Evolutionary conservation across 805 yeast species (phyloP).

Genomic region (Saitoella complicata): DNA sequence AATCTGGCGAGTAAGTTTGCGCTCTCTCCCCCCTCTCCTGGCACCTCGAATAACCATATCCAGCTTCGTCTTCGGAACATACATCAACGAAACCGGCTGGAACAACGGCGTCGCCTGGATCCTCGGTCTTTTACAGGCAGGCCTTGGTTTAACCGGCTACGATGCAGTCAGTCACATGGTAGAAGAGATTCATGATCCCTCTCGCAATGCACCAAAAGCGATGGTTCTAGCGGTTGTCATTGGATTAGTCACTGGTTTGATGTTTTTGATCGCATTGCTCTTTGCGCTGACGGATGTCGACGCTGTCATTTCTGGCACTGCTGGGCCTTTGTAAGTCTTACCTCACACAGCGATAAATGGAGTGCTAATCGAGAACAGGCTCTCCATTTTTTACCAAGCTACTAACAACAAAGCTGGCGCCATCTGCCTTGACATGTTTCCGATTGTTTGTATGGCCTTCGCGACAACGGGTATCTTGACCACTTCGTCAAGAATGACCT

Average conservation of each 20-base stretch:
- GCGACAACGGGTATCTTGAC: constrained; percentile 12
- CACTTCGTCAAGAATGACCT: constrained; percentile 44
- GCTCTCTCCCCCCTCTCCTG: neutral
- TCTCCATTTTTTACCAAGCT: constrained; percentile 12
- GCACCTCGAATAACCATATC: constrained; percentile 5
- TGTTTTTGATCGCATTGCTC: constrained; percentile 18
- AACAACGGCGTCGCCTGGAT: constrained; percentile 10
- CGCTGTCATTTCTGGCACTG: constrained; percentile 10
- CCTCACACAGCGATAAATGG: too few relatives aligned
- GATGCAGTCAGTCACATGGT: constrained; percentile 60
- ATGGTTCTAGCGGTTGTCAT: constrained; percentile 34
- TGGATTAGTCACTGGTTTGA: constrained; percentile 19
- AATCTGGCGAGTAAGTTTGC: neutral
- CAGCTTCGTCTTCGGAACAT: constrained; percentile 1
- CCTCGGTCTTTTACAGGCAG: constrained; percentile 10
- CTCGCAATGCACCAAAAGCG: constrained; percentile 47
- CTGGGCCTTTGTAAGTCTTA: constrained; percentile 14
- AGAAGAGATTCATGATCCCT: constrained; percentile 52
- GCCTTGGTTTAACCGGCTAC: constrained; percentile 48
- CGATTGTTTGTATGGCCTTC: constrained; percentile 10
- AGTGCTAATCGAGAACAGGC: constrained; percentile 10
- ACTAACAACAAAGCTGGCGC: constrained; percentile 14
- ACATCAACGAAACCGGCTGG: constrained; percentile 6
- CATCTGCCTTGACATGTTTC: constrained; percentile 8
- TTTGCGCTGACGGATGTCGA: constrained; percentile 20